Conservation (phyloP, 2,329 filamentous ascomycete species). For the Venturia effusa region DNA sequence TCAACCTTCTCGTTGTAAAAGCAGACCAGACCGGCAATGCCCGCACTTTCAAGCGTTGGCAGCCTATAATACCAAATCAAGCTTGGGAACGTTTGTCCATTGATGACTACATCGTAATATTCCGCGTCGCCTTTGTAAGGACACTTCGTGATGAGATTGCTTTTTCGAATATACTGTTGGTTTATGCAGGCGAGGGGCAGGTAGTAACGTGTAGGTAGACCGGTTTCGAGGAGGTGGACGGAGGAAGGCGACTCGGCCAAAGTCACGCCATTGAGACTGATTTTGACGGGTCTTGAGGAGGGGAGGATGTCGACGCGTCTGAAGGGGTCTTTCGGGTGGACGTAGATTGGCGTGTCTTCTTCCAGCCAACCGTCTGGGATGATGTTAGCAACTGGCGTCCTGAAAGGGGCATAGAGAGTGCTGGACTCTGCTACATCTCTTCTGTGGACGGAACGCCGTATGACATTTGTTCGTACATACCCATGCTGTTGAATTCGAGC, state of each 20-base stretch:
- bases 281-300: conserved; percentile 42
- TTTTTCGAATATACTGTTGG: conserved; percentile 35
- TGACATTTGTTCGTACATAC: background rate
- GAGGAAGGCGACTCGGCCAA: conserved; percentile 36
- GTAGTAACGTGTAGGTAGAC: conserved; percentile 49
- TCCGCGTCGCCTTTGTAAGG: conserved; percentile 58
- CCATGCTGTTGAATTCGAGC: conserved; percentile 16
- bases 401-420: background rate
- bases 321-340: conserved; percentile 58
- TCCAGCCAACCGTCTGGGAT: conserved; percentile 38
- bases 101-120: conserved; percentile 48
- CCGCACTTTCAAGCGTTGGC: conserved; percentile 45
- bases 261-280: conserved; percentile 36
- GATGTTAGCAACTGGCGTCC: background rate
- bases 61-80: conserved; percentile 51
- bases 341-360: conserved; percentile 47
- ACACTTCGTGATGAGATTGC: conserved; percentile 45
- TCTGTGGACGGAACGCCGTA: no score
- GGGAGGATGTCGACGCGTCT: conserved; percentile 52
- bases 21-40: conserved; percentile 46
- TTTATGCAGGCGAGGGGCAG: conserved; percentile 43
- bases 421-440: background rate
- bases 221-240: conserved; percentile 50
- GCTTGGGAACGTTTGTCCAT: conserved; percentile 13
- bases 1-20: conserved; percentile 62